phyloP scores from a whole-genome alignment of 139 green algal species.

The Asterochloris erici region DNA sequence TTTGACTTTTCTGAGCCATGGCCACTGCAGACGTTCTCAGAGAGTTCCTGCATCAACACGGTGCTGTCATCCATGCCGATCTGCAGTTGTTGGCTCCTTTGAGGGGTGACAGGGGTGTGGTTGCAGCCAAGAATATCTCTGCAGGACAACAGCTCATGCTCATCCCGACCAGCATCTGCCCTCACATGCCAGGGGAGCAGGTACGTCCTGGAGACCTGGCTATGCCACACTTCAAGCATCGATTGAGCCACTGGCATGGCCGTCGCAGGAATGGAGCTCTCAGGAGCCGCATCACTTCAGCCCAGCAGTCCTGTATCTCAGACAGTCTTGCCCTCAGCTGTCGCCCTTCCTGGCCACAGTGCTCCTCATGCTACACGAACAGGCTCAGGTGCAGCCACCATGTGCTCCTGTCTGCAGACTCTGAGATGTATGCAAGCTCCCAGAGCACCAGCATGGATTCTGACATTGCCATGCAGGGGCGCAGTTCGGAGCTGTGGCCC shows the following conservation, averaged over 20 bases:
- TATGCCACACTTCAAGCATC: too few relatives aligned
- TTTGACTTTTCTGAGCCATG: neutral
- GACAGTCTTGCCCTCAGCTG: neutral
- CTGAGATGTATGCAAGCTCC: neutral
- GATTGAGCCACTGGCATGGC: too few relatives aligned
- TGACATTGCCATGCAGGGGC: neutral
- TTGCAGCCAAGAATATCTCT: conserved; percentile 31
- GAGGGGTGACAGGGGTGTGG: conserved; percentile 25
- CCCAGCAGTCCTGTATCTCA: conserved; percentile 2
- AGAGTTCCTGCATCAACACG: neutral
- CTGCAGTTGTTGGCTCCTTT: conserved; percentile 34
- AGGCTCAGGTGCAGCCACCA: conserved; percentile 7
- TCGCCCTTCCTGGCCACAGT: conserved; percentile 44
- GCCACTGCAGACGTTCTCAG: too few relatives aligned
- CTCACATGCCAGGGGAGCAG: conserved; percentile 22
- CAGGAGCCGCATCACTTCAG: neutral
- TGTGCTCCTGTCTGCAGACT: too few relatives aligned
- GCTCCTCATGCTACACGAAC: conserved; percentile 48
- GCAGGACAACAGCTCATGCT: conserved; percentile 53
- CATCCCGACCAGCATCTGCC: conserved; percentile 25
- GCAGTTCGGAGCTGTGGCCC: neutral
- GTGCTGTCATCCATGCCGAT: conserved; percentile 29
- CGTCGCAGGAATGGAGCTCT: too few relatives aligned
- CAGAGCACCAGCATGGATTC: neutral
- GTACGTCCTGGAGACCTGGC: neutral